Conservation (phyloP, 192 early-diverging fungal species). For the Backusella macrospora region DNA sequence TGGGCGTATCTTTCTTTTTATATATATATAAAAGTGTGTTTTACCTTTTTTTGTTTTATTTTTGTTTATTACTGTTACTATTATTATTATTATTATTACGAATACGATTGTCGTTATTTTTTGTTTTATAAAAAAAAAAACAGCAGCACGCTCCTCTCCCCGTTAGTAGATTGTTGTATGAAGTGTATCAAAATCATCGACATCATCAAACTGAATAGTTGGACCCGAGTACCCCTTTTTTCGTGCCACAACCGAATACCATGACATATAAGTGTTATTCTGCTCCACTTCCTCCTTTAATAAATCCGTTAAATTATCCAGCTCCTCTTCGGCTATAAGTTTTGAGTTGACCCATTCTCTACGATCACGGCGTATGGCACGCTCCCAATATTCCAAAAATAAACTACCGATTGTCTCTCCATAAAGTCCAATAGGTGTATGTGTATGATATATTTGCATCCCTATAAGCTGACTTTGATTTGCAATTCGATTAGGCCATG, state of each 20-base stretch:
- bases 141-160: too few relatives aligned
- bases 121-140: not conserved
- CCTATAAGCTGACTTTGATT: conserved; percentile 6
- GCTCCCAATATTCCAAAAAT: conserved; percentile 30
- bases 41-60: too few relatives aligned
- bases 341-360: conserved; percentile 21
- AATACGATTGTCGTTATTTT: not conserved
- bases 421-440: conserved; percentile 27
- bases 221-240: conserved; percentile 33
- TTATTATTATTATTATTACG: not conserved
- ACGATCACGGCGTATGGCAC: not conserved
- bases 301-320: not conserved
- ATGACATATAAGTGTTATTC: conserved; percentile 30
- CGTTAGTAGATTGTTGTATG: conserved; percentile 16
- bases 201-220: conserved; percentile 34
- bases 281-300: conserved; percentile 21
- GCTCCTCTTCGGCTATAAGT: conserved; percentile 21
- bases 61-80: not conserved
- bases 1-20: too few relatives aligned
- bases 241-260: conserved; percentile 31
- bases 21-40: too few relatives aligned
- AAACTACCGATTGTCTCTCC: conserved; percentile 26
- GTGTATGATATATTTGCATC: conserved; percentile 28
- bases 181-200: conserved; percentile 22
- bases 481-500: conserved; percentile 31